Evolutionary conservation across 306 rosid species (phyloP), one percentile per base, ranked within the genome.

Genomic region (Coriaria nepalensis): DNA sequence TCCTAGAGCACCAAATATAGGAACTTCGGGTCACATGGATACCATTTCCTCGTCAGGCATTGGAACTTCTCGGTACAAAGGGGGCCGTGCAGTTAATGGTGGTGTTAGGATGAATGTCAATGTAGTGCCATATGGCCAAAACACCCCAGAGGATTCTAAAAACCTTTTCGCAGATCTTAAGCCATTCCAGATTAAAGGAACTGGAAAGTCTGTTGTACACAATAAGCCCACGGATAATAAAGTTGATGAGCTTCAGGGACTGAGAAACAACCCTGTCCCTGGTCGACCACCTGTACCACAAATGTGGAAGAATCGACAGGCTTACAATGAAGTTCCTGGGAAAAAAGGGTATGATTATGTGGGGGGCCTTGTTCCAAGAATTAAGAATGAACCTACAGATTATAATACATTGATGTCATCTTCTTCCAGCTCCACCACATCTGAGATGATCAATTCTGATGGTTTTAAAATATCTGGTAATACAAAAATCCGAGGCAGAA

Each of bases 111-210:
- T 73, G 68, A 85, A 85, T 73, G 68, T 75, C 57, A 92, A 92
- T 79, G 83, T 79, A 38, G 83, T 79, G 37, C 94, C 98, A 44
- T 79, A 75, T 70, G 70, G 68, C 60, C 92, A 85, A 53, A 77
- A 68, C 56, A 68, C 47, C 63, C 56, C 70, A 6, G 87, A 75
- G 53, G 96, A 92, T 60, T 32, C 85, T 53, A 76, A 73, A 48
- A 70, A 55, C 63, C 94, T 85, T 50, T 92, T 92, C 70, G 85
- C 93, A 0, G 98, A 92, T 57, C 92, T 85, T 64, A 92, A 85
- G 53, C 94, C 96, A 11, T 85, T 92, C 72, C 90, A 61, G 65
- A 74, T 92, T 56, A 92, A 77, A 68, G 96, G 98, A 68, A 79
- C 81, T 38, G 83, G 87, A 55, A 90, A 79, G 74, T 56, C 81